phyloP scores from a whole-genome alignment of 75 land plant species.

The Azolla pinnata region DNA sequence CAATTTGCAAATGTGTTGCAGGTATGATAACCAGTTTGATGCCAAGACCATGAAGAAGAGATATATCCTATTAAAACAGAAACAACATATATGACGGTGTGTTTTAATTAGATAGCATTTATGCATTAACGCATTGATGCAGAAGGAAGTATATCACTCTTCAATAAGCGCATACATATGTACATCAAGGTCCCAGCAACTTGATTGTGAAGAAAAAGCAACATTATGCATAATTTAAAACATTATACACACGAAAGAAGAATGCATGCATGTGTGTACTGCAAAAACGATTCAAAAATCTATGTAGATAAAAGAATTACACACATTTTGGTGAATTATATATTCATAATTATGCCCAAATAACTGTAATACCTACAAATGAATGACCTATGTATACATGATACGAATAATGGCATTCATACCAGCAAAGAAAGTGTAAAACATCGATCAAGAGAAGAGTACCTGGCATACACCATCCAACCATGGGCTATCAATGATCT shows the following conservation, averaged over 20 bases:
- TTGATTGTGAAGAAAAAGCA: too few relatives aligned
- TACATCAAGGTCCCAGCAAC: too few relatives aligned
- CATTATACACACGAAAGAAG: too few relatives aligned
- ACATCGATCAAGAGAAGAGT: neutral
- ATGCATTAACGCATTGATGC: neutral
- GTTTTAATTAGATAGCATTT: too few relatives aligned
- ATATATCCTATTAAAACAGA: conserved; percentile 72
- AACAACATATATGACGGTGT: too few relatives aligned
- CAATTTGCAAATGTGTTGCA: conserved; percentile 85
- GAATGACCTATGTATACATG: too few relatives aligned
- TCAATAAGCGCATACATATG: neutral
- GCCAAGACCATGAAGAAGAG: conserved; percentile 88
- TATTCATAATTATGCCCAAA: too few relatives aligned
- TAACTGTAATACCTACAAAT: too few relatives aligned
- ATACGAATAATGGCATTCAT: neutral
- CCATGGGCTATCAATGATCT: conserved; percentile 47
- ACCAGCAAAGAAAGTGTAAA: too few relatives aligned
- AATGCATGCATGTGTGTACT: neutral
- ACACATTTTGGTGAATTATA: too few relatives aligned
- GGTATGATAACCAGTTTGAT: conserved; percentile 87
- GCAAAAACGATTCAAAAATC: neutral
- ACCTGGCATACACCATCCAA: conserved; percentile 70
- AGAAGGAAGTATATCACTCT: neutral
- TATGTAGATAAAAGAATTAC: too few relatives aligned
- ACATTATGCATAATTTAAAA: too few relatives aligned